Evolutionary conservation across 805 yeast genomes (phyloP).

Genomic region (Pichia cabralensis): DNA sequence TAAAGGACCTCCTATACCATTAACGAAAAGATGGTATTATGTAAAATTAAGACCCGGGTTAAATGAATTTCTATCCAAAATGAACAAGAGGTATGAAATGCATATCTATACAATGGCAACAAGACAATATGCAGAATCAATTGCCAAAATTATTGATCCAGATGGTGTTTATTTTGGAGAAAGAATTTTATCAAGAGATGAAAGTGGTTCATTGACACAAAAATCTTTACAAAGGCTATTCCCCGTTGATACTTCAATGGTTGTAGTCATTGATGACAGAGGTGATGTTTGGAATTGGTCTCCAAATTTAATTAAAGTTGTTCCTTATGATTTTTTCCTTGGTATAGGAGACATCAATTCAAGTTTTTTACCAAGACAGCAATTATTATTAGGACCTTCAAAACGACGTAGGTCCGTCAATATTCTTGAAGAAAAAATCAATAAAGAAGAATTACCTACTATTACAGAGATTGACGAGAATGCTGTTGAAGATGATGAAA

Average conservation of each 20-base stretch:
- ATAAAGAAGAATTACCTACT: conserved; percentile 9
- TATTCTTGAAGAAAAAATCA: conserved; percentile 38
- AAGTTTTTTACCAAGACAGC: conserved; percentile 78
- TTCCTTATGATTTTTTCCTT: conserved; percentile 91
- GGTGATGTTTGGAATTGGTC: conserved; percentile 99
- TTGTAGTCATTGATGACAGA: conserved; percentile 90
- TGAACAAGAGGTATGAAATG: conserved; percentile 66
- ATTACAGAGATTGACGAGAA: conserved; percentile 11
- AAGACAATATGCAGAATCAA: conserved; percentile 79
- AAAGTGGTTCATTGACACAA: conserved; percentile 85
- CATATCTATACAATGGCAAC: conserved; percentile 99
- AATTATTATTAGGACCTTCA: conserved; percentile 47
- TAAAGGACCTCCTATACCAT: conserved; percentile 50
- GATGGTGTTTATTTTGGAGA: conserved; percentile 81
- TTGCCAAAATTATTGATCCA: conserved; percentile 89
- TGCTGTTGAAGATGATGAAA: conserved; percentile 13
- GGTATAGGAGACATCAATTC: conserved; percentile 97
- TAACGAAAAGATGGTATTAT: conserved; percentile 73
- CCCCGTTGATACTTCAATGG: conserved; percentile 96
- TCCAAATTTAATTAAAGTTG: conserved; percentile 78
- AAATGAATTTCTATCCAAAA: conserved; percentile 53
- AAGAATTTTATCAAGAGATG: conserved; percentile 85
- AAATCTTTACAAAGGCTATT: conserved; percentile 81
- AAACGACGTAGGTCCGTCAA: conserved; percentile 50
- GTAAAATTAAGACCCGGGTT: conserved; percentile 90